phyloP scores from a whole-genome alignment of 164 flowering plant genomes.

The Protea cynaroides region DNA sequence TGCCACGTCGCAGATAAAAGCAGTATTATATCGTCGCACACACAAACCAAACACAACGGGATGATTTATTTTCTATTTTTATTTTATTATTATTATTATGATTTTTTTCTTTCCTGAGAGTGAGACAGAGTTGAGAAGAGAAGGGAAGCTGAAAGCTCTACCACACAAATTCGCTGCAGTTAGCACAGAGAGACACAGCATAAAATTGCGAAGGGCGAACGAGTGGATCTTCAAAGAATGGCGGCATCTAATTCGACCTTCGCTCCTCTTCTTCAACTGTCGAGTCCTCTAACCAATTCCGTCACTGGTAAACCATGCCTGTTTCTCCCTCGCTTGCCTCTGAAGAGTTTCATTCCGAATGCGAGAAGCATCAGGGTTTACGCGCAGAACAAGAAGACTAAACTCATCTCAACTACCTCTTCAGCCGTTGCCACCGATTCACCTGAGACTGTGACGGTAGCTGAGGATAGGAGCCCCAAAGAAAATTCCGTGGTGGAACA shows the following conservation, averaged over 20 bases:
- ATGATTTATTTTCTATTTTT: too few relatives aligned
- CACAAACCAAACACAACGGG: too few relatives aligned
- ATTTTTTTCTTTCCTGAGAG: too few relatives aligned
- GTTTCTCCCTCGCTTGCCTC: conserved; percentile 4
- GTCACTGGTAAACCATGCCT: neutral
- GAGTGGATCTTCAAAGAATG: conserved; percentile 10
- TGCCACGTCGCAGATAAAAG: too few relatives aligned
- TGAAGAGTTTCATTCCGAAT: conserved; percentile 9
- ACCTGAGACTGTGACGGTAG: conserved; percentile 8
- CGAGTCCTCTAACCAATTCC: neutral
- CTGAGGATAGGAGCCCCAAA: conserved; percentile 5
- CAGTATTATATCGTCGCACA: too few relatives aligned
- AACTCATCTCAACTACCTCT: conserved; percentile 15
- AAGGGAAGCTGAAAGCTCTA: neutral
- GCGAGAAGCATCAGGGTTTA: conserved; percentile 12
- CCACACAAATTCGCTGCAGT: conserved; percentile 2
- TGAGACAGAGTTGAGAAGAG: too few relatives aligned
- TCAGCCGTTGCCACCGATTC: conserved; percentile 27
- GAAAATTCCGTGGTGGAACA: conserved; percentile 4
- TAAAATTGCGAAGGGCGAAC: neutral
- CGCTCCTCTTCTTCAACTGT: conserved; percentile 7
- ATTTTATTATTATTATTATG: too few relatives aligned
- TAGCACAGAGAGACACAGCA: too few relatives aligned
- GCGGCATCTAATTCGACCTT: conserved; percentile 10
- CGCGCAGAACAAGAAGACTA: neutral